Base-by-base conservation (phyloP, 2,329 filamentous ascomycete species). In the Exutisphaerella laricina region DNA sequence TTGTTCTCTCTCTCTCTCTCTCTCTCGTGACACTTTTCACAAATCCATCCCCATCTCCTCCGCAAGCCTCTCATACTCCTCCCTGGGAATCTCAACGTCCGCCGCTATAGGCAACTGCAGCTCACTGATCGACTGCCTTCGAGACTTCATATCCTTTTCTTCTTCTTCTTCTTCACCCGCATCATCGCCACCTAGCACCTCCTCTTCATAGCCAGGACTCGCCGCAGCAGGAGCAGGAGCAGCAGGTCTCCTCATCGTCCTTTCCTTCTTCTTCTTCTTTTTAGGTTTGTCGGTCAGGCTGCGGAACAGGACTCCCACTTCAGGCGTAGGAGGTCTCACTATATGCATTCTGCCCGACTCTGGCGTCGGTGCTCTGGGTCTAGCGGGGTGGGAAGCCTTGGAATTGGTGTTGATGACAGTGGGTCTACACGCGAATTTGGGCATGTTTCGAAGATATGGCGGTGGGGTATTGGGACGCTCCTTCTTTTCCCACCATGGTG, bases 391-490 rank as follows among this genome's bases (percentile, higher is more conserved):
- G n/a, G n/a, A n/a, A n/a, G n/a, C 13, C 20, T 35, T n/a, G 17
- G 5, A n/a, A 9, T 13, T 14, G 8, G 13, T 17, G 7, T 6
- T 5, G 7, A 5, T 8, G 5, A 35, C 33, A 12, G 17, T 21
- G 7, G 33, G 33, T 5, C 33, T 20, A 35, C 33, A 35, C 17
- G 33, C 33, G 13, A 35, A 35, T n/a, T 35, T 35, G 17, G 33
- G 33, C 9, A 35, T n/a, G 13, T 14, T 20, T n/a, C 9, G 14
- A 3, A 5, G 17, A 9, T 23, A 17, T 16, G 33, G 2, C 9
- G 30, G 30, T 7, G 6, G n/a, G n/a, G n/a, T n/a, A 26, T 7
- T 26, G 23, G 23, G 6, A 6, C 23, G 23, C 23, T 26, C 23
- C 23, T 26, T 7, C 23, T n/a, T 22, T 23, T 35, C 33, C 33